Evolutionary conservation across 2,329 filamentous ascomycete genomes (phyloP), one percentile per base, ranked within the genome.

Genomic region (Esteya vermicola): DNA sequence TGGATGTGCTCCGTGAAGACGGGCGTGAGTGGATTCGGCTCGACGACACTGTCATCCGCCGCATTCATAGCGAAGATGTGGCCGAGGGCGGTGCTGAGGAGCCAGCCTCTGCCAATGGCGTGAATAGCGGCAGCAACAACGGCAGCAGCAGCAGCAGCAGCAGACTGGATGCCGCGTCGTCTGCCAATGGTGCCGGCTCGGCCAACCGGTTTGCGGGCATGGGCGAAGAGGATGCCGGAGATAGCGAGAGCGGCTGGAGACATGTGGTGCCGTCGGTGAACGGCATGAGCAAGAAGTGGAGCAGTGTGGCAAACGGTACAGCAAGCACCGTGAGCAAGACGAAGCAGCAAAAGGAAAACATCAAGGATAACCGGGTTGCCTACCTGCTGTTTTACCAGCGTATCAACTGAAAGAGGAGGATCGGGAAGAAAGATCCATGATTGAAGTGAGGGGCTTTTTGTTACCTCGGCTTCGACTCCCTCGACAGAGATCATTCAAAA

Each of bases 341-440:
- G 53, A 68, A 74, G 61, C 59, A 75, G 58, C 46, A 65, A 56
- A 68, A 75, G 58, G 76, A 78, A 51, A 73, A 63, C 48, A 72
- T 83, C 54, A 85, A 85, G 60, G 89, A 96, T 58, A 94, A 89
- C 68, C 94, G 93, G 68, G 89, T 95, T 43, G 91, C 91, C 4
- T 98, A 98, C 61, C 75, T 98, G 49, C 64, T 98, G 54, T 93
- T 98, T 63, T 98, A 98, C 59, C 81, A 95, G 64, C 77, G 76
- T 52, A 73, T 91, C 45, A 74, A 50, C 41, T 42, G 40, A n/a
- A 16, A 6, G 13, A 25, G 20, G 26, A 3, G 20, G 8, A 21
- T 16, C n/a, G 27, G n/a, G 13, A 28, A 7, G 12, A 25, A 16
- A 20, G 16, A 14, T 14, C n/a, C n/a, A n/a, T n/a, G n/a, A 27